Conservation (phyloP, 2,329 filamentous ascomycete species). For the Aureobasidium sp. region DNA sequence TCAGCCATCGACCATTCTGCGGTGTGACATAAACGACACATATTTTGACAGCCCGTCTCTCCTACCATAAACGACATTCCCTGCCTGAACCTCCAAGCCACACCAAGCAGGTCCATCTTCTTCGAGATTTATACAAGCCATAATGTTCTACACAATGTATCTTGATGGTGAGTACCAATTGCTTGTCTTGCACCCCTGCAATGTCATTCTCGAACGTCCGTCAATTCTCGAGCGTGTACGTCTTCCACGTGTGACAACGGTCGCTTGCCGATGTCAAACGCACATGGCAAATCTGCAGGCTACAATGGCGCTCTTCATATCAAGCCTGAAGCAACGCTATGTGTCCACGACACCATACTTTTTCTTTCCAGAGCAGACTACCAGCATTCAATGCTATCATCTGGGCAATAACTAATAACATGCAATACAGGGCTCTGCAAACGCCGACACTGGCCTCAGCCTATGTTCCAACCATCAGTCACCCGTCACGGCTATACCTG, state of each 20-base stretch:
- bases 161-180: constrained; percentile 9
- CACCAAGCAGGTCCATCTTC: background rate
- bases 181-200: background rate
- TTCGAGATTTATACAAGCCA: background rate
- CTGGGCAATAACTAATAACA: background rate
- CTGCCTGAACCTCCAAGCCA: constrained; percentile 1
- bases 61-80: background rate
- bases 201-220: background rate
- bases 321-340: background rate
- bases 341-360: background rate
- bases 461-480: constrained; percentile 75
- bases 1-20: background rate
- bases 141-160: constrained; percentile 11
- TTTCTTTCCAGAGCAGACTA: background rate
- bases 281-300: background rate
- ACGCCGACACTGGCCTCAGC: constrained; percentile 87
- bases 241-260: background rate
- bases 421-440: constrained; percentile 68
- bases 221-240: background rate
- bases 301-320: background rate
- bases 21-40: constrained; percentile 3
- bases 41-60: constrained; percentile 3
- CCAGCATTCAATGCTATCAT: no score
- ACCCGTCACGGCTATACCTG: constrained; percentile 72
- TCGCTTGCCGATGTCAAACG: background rate